Percentiles rank a stretch among this genome's conserved stretches.
Conservation (phyloP, 805 yeast genomes). For the Hyphopichia homilentoma region DNA sequence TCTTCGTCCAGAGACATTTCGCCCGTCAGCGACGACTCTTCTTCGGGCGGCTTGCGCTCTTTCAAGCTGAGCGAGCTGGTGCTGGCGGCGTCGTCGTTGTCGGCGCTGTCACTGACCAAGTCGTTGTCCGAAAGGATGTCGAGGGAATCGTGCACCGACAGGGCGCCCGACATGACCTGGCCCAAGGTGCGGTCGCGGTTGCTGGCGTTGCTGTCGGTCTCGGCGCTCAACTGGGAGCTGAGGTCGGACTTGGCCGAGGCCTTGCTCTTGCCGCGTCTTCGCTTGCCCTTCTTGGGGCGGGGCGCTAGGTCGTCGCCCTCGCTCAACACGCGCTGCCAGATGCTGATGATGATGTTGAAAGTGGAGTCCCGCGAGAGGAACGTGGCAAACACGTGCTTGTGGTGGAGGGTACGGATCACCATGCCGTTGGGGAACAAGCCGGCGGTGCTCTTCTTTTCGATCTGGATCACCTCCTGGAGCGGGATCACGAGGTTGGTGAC, state of each 20-base stretch:
- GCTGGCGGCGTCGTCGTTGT: conserved; percentile 5
- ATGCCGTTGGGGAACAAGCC: conserved; percentile 70
- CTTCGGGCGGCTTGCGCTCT: conserved; percentile 3
- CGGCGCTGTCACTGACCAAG: conserved; percentile 4
- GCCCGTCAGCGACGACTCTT: conserved; percentile 1
- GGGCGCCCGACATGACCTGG: conserved; percentile 18
- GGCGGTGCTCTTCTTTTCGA: conserved; percentile 64
- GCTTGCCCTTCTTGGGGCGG: conserved; percentile 1
- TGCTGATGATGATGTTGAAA: conserved; percentile 48
- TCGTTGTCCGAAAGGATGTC: conserved; percentile 17
- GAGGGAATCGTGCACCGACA: conserved; percentile 4
- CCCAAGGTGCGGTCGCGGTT: conserved; percentile 2
- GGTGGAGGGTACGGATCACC: conserved; percentile 58
- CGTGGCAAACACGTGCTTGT: conserved; percentile 61
- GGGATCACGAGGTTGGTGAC: conserved; percentile 58
- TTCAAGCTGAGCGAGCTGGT: conserved; percentile 3
- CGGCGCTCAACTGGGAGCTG: neutral
- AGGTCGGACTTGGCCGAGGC: neutral
- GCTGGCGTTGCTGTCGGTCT: conserved; percentile 1
- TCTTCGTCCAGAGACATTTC: conserved; percentile 1
- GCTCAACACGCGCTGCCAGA: conserved; percentile 52
- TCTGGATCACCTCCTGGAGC: conserved; percentile 56
- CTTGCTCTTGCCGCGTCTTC: conserved; percentile 2
- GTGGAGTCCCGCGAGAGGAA: conserved; percentile 58
- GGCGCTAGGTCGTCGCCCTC: conserved; percentile 17